Evolutionary conservation across 768 basidiomycete species (phyloP).

Genomic region (Leccinum subtestaceum): DNA sequence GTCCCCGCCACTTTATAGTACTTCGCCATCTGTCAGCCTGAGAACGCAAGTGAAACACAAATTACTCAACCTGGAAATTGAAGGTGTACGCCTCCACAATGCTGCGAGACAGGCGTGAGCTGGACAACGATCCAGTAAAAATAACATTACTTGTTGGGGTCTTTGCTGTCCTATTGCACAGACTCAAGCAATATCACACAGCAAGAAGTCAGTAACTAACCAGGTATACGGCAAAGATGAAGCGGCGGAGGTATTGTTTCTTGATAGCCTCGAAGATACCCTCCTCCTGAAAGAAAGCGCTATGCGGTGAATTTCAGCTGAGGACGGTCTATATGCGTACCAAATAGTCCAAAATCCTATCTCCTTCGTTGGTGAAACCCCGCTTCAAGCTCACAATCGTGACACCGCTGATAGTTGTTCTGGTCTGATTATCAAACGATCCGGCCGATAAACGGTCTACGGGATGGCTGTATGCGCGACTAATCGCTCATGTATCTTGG

Average conservation of each 20-base stretch:
- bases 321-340: conserved; percentile 40
- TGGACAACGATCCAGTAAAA: conserved; percentile 2
- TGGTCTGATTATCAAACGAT: conserved; percentile 38
- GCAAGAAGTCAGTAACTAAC: conserved; percentile 39
- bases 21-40: conserved; percentile 37
- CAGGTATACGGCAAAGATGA: conserved; percentile 82
- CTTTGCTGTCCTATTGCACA: conserved; percentile 65
- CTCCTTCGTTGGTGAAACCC: conserved; percentile 80
- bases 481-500: neutral
- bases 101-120: conserved; percentile 39
- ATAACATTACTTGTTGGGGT: conserved; percentile 72
- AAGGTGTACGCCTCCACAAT: conserved; percentile 88
- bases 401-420: conserved; percentile 56
- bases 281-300: conserved; percentile 52
- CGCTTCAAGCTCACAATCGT: conserved; percentile 72
- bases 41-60: neutral
- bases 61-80: conserved; percentile 61
- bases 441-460: conserved; percentile 32
- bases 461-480: neutral
- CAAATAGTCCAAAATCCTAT: conserved; percentile 77
- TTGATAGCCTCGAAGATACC: conserved; percentile 86
- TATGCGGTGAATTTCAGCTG: conserved; percentile 9
- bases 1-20: conserved; percentile 69
- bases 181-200: neutral
- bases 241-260: conserved; percentile 80